Evolutionary conservation across 768 basidiomycete species (phyloP).

Genomic region (Suillus variegatus): DNA sequence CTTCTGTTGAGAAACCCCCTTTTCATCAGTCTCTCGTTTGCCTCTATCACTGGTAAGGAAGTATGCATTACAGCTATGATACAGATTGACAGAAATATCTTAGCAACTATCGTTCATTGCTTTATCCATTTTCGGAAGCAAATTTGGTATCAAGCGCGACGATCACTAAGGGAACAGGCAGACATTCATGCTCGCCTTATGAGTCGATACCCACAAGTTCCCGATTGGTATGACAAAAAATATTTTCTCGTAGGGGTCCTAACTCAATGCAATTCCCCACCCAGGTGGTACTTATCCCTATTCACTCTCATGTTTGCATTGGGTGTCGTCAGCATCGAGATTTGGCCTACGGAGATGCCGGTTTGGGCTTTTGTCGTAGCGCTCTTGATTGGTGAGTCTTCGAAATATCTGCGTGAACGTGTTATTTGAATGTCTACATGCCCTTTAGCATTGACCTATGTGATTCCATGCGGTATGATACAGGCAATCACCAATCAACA

Average conservation of each 20-base stretch:
- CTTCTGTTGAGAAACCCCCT: conserved; percentile 30
- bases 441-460: conserved; percentile 39
- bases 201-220: conserved; percentile 60
- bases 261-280: not conserved
- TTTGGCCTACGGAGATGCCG: conserved; percentile 74
- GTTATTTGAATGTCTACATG: not conserved
- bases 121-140: conserved; percentile 76
- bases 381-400: conserved; percentile 47
- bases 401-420: not conserved
- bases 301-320: conserved; percentile 72
- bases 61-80: not conserved
- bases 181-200: conserved; percentile 87
- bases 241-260: not conserved
- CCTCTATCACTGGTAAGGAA: conserved; percentile 68
- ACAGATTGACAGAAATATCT: not conserved
- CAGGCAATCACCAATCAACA: conserved; percentile 81
- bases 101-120: conserved; percentile 32
- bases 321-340: conserved; percentile 68
- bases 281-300: conserved; percentile 77
- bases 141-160: conserved; percentile 70
- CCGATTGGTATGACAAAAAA: not conserved
- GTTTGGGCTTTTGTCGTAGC: conserved; percentile 70
- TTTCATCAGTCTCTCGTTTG: conserved; percentile 76
- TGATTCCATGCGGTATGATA: conserved; percentile 59
- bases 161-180: conserved; percentile 73